phyloP scores from a whole-genome alignment of 2,329 filamentous ascomycete species.

The Coniochaeta sp. region DNA sequence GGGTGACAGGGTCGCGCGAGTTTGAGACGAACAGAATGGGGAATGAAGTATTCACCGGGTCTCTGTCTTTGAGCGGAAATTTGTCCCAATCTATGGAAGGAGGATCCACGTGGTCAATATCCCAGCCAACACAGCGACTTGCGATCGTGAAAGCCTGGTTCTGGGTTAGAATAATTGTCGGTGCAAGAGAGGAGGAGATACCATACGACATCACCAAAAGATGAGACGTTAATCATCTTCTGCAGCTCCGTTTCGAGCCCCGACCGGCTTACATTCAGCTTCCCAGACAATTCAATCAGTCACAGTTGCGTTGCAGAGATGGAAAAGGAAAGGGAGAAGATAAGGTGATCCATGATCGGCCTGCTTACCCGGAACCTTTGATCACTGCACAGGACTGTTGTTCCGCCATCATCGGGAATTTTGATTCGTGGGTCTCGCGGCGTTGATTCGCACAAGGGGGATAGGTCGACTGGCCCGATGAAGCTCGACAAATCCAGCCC shows the following conservation, averaged over 20 bases:
- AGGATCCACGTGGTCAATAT: slow-evolving; percentile 20
- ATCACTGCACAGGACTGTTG: slow-evolving; percentile 24
- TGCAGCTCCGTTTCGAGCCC: slow-evolving; percentile 20
- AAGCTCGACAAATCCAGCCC: slow-evolving; percentile 3
- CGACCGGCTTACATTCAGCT: slow-evolving; percentile 22
- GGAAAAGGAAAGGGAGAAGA: neutral
- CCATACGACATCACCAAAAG: slow-evolving; percentile 28
- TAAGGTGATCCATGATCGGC: slow-evolving; percentile 8
- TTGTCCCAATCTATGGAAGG: slow-evolving; percentile 19
- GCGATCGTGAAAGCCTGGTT: slow-evolving; percentile 8
- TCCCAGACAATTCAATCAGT: neutral
- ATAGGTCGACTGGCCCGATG: slow-evolving; percentile 7
- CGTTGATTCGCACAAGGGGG: slow-evolving; percentile 5
- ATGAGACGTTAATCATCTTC: slow-evolving; percentile 20
- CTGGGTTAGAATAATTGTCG: slow-evolving; percentile 3
- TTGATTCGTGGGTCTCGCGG: neutral
- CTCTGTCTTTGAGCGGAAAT: slow-evolving; percentile 18
- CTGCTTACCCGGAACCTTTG: slow-evolving; percentile 17
- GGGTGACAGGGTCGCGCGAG: slow-evolving; percentile 52
- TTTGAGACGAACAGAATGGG: slow-evolving; percentile 52
- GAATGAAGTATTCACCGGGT: slow-evolving; percentile 33
- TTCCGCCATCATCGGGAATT: slow-evolving; percentile 1
- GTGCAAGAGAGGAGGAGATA: neutral
- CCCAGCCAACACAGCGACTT: slow-evolving; percentile 18
- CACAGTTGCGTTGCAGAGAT: neutral